A percentile compares a stretch with the other conserved stretches of the same genome.
Evolutionary conservation across 805 yeast genomes (phyloP).

Genomic region (Metschnikowia lochheadii): DNA sequence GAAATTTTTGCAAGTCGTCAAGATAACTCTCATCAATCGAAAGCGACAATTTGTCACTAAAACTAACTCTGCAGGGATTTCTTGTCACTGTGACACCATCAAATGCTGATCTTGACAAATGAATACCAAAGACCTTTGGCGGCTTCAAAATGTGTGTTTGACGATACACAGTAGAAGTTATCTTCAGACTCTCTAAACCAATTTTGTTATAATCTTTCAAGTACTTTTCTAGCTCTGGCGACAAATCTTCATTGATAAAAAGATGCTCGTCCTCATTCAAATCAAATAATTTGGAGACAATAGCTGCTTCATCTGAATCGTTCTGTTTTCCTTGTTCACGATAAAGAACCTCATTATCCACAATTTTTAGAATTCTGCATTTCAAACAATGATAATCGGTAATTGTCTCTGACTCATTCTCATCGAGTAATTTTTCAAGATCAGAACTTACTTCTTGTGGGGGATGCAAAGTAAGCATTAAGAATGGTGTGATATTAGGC

Average conservation of each 20-base stretch:
- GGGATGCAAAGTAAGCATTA: conserved; percentile 69
- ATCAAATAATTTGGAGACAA: conserved; percentile 32
- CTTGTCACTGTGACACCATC: conserved; percentile 64
- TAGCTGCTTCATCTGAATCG: conserved; percentile 25
- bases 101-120: conserved; percentile 79
- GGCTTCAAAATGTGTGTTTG: conserved; percentile 56
- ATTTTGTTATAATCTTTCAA: conserved; percentile 44
- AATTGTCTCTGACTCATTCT: conserved; percentile 60
- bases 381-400: conserved; percentile 76
- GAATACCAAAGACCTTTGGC: conserved; percentile 74
- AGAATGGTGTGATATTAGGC: conserved; percentile 55
- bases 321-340: conserved; percentile 18
- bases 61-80: conserved; percentile 68
- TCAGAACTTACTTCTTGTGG: conserved; percentile 52
- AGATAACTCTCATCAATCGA: conserved; percentile 43
- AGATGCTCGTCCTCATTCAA: conserved; percentile 35
- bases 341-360: conserved; percentile 24
- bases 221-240: conserved; percentile 45
- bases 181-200: conserved; percentile 40
- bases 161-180: conserved; percentile 67
- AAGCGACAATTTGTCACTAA: conserved; percentile 52
- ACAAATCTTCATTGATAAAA: conserved; percentile 63
- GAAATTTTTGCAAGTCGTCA: conserved; percentile 34
- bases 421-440: conserved; percentile 51
- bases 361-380: conserved; percentile 49